These are phyloP conservation scores for Cladosporium colombiae DNA, from an alignment of 2,329 filamentous ascomycete genomes.

Conservation along the genomic window DNA sequence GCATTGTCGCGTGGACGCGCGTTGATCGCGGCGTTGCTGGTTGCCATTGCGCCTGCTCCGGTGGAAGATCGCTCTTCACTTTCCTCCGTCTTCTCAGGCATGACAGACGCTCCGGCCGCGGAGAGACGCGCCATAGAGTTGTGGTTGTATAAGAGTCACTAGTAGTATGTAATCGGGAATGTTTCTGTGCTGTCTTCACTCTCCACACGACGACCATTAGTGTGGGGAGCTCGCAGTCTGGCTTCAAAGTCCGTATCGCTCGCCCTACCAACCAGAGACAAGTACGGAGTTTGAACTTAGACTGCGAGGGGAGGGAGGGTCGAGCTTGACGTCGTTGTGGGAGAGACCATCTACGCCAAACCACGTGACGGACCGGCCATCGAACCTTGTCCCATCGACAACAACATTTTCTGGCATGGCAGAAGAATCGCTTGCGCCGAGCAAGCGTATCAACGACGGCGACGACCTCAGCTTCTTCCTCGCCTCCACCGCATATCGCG, in stretches of 20 bases:
- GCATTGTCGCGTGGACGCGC: not conserved
- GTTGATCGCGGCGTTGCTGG: not conserved
- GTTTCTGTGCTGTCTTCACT: slow-evolving; percentile 3
- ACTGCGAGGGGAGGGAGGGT: not conserved
- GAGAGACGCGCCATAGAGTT: not conserved
- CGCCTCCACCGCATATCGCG: slow-evolving; percentile 76
- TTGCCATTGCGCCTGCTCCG: slow-evolving; percentile 6
- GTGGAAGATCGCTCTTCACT: not conserved
- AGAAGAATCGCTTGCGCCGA: slow-evolving; percentile 50
- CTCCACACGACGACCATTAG: slow-evolving; percentile 5
- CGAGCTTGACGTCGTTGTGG: not conserved
- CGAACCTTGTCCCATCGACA: not conserved
- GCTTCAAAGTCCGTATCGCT: too few species aligned
- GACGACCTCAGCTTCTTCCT: slow-evolving; percentile 81
- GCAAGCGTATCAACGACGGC: slow-evolving; percentile 82
- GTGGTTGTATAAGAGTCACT: not conserved
- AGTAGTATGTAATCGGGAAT: not conserved
- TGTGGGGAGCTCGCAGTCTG: not conserved
- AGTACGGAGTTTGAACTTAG: too few species aligned
- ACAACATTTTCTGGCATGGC: not conserved
- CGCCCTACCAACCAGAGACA: too few species aligned
- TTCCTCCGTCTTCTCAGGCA: slow-evolving; percentile 1
- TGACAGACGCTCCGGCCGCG: not conserved
- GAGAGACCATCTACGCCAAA: not conserved
- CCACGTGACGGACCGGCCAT: not conserved